These are phyloP conservation scores for Lactuca sativa DNA, from an alignment of 129 eudicot genomes.

Conservation along the genomic window DNA sequence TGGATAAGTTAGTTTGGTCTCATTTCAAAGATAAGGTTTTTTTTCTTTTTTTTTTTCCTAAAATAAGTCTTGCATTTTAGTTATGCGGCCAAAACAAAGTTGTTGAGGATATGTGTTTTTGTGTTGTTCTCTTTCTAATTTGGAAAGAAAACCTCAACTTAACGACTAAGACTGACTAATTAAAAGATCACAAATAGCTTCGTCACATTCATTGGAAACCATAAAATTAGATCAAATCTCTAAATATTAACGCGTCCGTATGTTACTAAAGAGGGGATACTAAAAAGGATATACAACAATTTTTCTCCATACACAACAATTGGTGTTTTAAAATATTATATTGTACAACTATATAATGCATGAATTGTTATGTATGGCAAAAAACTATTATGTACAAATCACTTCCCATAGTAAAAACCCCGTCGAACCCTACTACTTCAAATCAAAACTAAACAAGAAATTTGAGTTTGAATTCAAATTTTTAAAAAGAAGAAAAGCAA, in stretches of 20 bases:
- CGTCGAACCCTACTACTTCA: slow-evolving; percentile 2
- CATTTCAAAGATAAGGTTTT: slow-evolving; percentile 17
- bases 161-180: slow-evolving; percentile 1
- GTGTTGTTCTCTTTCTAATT: neutral
- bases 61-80: neutral
- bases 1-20: slow-evolving; percentile 5
- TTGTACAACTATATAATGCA: no score
- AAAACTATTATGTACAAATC: no score
- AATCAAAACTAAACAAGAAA: slow-evolving; percentile 17
- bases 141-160: neutral
- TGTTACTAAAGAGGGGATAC: neutral
- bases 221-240: slow-evolving; percentile 27
- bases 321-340: no score
- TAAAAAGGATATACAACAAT: no score
- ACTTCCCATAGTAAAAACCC: neutral
- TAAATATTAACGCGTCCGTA: slow-evolving; percentile 20
- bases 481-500: slow-evolving; percentile 17
- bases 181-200: slow-evolving; percentile 5
- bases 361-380: no score
- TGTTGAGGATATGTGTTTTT: no score
- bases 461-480: neutral
- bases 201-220: slow-evolving; percentile 31
- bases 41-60: neutral
- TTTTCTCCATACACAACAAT: no score
- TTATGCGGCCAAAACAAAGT: slow-evolving; percentile 16